phyloP scores from a whole-genome alignment of 768 basidiomycete genomes.

The Clathrus columnatus region DNA sequence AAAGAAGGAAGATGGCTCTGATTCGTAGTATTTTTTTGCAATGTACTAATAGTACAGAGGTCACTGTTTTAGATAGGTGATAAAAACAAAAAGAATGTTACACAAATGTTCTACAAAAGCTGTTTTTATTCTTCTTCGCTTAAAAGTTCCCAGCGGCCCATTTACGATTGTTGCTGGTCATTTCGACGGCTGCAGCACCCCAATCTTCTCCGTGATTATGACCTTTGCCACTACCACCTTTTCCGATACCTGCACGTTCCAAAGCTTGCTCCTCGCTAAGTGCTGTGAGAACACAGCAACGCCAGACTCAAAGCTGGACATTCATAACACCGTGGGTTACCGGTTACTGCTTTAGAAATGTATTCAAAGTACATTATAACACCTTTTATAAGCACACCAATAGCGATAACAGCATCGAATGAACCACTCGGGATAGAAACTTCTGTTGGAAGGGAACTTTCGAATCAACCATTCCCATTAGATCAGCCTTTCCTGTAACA shows the following conservation, averaged over 20 bases:
- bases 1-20: constrained; percentile 11
- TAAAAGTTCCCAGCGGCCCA: constrained; percentile 68
- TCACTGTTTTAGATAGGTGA: too few relatives aligned
- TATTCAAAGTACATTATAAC: constrained; percentile 99
- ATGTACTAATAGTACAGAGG: not conserved
- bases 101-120: not conserved
- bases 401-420: constrained; percentile 94
- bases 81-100: constrained; percentile 1
- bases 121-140: constrained; percentile 1
- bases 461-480: constrained; percentile 66
- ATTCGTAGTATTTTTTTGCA: not conserved
- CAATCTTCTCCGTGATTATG: constrained; percentile 99
- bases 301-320: constrained; percentile 86
- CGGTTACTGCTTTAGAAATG: constrained; percentile 88
- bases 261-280: constrained; percentile 91
- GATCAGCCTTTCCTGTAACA: constrained; percentile 70
- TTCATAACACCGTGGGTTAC: constrained; percentile 94
- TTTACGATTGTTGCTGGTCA: constrained; percentile 56
- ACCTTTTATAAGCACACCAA: constrained; percentile 97
- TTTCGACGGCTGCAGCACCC: constrained; percentile 95
- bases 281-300: constrained; percentile 91
- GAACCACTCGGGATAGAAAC: constrained; percentile 45
- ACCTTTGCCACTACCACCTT: constrained; percentile 54
- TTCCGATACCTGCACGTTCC: constrained; percentile 84
- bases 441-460: constrained; percentile 40